Base-by-base conservation (phyloP, 1,284 basidiomycete genomes). In the Fomitopsis schrenkii region DNA sequence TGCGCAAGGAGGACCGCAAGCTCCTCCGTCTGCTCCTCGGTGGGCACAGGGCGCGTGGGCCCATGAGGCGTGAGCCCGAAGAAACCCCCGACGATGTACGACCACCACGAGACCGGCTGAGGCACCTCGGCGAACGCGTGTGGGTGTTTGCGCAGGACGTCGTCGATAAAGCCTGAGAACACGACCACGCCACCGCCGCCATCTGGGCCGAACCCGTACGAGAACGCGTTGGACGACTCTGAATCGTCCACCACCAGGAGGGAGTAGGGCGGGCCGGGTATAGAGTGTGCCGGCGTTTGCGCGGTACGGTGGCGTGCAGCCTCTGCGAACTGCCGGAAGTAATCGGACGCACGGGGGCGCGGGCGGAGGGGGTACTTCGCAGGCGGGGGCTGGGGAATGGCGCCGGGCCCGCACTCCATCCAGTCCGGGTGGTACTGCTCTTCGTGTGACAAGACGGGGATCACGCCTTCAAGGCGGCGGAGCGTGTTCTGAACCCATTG, bases 111-210 rank as follows among this genome's bases (percentile, higher is more conserved):
- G 19, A 67, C 66, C 55, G 69, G 62, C 61, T 73, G 68, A 40
- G 72, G 71, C 15, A 64, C 58, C 54, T 56, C 15, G 33, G 42
- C 28, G 12, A 52, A n/a, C 15, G 71, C 63, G 15, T 72, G 66
- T 2, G 66, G 65, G 45, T 69, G 52, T n/a, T 80, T 81, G 48
- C 82, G 72, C 48, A 95, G 77, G 50, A 95, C 87, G 53, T 93
- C 86, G 70, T 95, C 90, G 53, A 96, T 71, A 74, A 95, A 91
- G 8, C 94, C 94, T 5, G 91, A 92, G 72, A 93, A 95, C 2
- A 97, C 86, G 56, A 97, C 94, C 60, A 97, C 84, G 1, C 94
- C 94, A 58, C 93, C 93, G 0, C 90, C 93, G 30, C 94, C 93
- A 68, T 93, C 85, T 1, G 91, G 90, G 14, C 94, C 94, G 67